Evolutionary conservation across 208 protist genomes (phyloP).

Genomic region (Trypanosoma melophagium): DNA sequence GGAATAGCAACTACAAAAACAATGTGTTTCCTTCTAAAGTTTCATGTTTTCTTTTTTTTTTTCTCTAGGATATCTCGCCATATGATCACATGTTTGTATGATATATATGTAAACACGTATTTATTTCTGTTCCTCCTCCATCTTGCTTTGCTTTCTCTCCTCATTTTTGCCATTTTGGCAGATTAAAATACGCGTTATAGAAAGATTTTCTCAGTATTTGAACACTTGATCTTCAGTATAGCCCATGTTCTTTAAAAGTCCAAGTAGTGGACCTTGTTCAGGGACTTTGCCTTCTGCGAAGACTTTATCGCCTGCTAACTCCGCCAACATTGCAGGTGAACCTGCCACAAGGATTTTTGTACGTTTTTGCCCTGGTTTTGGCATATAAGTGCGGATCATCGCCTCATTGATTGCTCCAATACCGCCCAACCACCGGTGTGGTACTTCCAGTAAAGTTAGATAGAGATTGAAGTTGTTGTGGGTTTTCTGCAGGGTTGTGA

Average conservation of each 20-base stretch:
- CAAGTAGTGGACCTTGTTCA: conserved; percentile 29
- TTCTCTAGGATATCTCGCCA: not conserved
- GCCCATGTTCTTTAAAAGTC: conserved; percentile 54
- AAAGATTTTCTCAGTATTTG: conserved; percentile 33
- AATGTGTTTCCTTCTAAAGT: not conserved
- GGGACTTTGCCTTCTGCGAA: conserved; percentile 26
- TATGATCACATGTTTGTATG: not conserved
- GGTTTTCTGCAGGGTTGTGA: conserved; percentile 85
- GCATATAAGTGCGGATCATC: conserved; percentile 88
- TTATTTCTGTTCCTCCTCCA: too few species aligned
- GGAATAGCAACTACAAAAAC: too few species aligned
- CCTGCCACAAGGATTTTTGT: conserved; percentile 42
- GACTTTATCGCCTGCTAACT: conserved; percentile 38
- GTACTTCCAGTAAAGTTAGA: conserved; percentile 90
- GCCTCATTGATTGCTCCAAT: conserved; percentile 86
- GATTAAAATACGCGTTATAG: too few species aligned
- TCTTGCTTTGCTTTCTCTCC: too few species aligned
- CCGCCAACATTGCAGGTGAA: conserved; percentile 36
- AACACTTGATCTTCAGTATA: conserved; percentile 55
- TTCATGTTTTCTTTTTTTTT: conserved; percentile 13
- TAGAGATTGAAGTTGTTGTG: conserved; percentile 91
- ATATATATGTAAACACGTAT: not conserved
- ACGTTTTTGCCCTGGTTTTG: conserved; percentile 42
- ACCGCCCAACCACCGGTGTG: conserved; percentile 83
- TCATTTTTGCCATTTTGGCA: too few species aligned